Percentiles rank a stretch among this genome's conserved stretches.
Conservation (phyloP, 2,329 filamentous ascomycete species). For the Botrytis cinerea region DNA sequence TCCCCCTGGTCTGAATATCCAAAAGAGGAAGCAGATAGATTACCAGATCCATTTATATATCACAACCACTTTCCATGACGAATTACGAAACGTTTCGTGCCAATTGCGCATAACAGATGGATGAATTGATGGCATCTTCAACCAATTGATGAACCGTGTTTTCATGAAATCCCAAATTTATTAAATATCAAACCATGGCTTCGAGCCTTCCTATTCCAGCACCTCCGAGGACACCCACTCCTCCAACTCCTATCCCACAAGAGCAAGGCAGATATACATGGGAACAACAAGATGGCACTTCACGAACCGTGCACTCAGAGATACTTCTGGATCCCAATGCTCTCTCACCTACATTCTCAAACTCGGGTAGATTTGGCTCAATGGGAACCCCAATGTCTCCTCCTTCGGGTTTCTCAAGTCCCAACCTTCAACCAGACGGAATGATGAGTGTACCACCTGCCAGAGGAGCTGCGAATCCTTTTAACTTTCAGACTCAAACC, state of each 20-base stretch:
- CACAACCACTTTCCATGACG: conserved; percentile 18
- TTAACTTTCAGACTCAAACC: conserved; percentile 89
- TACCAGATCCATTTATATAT: conserved; percentile 25
- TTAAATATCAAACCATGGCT: conserved; percentile 50
- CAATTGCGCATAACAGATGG: conserved; percentile 8
- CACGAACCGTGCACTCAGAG: conserved; percentile 37
- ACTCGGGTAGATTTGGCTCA: conserved; percentile 39
- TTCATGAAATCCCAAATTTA: conserved; percentile 10
- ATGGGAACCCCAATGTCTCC: conserved; percentile 40
- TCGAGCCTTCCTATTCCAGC: conserved; percentile 57
- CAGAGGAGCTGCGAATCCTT: conserved; percentile 61
- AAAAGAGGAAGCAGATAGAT: conserved; percentile 21
- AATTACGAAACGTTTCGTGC: conserved; percentile 11
- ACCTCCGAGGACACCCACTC: conserved; percentile 65
- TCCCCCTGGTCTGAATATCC: not conserved
- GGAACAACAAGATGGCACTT: conserved; percentile 24
- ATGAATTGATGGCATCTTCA: conserved; percentile 4
- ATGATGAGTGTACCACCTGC: conserved; percentile 39
- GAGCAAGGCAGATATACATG: conserved; percentile 35
- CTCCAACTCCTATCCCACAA: conserved; percentile 53
- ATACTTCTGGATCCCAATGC: conserved; percentile 47
- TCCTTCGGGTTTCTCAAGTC: conserved; percentile 33
- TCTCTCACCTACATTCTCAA: conserved; percentile 47
- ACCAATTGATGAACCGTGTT: conserved; percentile 18
- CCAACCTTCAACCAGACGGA: conserved; percentile 34